A percentile compares a stretch with the other conserved stretches of the same genome.
Evolutionary conservation across 2,329 filamentous ascomycete genomes (phyloP).

Genomic region (Monosporascus sp.): DNA sequence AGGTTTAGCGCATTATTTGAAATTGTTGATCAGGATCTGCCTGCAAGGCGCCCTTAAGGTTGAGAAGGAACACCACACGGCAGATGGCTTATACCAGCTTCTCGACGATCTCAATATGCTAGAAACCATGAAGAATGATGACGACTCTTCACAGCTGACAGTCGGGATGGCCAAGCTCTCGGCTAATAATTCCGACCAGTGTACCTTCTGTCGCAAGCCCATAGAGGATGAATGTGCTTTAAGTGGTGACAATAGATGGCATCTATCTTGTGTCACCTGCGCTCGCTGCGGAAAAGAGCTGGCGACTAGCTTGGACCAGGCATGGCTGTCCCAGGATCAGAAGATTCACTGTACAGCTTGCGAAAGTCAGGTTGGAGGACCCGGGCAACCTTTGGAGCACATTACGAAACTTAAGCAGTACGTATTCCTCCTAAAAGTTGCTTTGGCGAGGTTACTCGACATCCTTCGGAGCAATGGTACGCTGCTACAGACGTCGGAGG

Average conservation of each 20-base stretch:
- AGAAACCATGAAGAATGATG: conserved; percentile 70
- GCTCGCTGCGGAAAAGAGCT: conserved; percentile 61
- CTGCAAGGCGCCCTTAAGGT: conserved; percentile 88
- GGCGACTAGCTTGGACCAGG: conserved; percentile 62
- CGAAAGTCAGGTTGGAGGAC: conserved; percentile 50
- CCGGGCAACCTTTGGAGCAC: conserved; percentile 55
- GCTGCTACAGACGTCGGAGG: conserved; percentile 69
- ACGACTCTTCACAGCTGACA: conserved; percentile 62
- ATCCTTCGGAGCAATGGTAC: conserved; percentile 81
- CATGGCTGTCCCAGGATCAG: conserved; percentile 65
- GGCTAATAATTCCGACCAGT: conserved; percentile 78
- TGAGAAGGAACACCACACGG: conserved; percentile 73
- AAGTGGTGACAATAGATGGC: conserved; percentile 72
- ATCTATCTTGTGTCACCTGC: conserved; percentile 77
- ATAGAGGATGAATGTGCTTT: conserved; percentile 92
- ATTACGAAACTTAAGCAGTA: conserved; percentile 91
- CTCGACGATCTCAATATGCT: conserved; percentile 78
- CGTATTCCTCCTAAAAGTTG: conserved; percentile 86
- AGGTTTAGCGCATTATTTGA: conserved; percentile 92
- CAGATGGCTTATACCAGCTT: conserved; percentile 76
- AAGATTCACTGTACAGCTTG: conserved; percentile 70
- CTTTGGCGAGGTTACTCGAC: conserved; percentile 80
- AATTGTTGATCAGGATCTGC: conserved; percentile 94
- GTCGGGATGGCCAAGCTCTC: conserved; percentile 62
- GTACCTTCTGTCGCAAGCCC: conserved; percentile 72